These are phyloP conservation scores for Leccinum uliginosum DNA, from an alignment of 768 basidiomycete species.

Conservation along the genomic window DNA sequence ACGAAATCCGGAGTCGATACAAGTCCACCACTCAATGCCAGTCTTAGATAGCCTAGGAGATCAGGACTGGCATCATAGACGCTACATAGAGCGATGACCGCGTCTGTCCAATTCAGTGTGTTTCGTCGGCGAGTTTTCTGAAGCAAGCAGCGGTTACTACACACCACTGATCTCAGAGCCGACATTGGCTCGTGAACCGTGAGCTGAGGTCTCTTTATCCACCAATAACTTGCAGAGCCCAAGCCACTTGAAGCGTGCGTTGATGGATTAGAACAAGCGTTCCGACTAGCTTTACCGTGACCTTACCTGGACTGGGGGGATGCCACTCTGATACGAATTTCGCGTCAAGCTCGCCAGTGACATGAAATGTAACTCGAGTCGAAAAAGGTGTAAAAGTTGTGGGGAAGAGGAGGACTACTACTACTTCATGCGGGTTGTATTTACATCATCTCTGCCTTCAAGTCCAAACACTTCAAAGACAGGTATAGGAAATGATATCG, in stretches of 20 bases:
- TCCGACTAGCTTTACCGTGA: background rate
- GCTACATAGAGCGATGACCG: slow-evolving; percentile 62
- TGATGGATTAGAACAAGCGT: slow-evolving; percentile 2
- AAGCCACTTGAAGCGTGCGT: slow-evolving; percentile 51
- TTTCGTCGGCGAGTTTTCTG: slow-evolving; percentile 2
- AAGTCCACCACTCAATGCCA: slow-evolving; percentile 52
- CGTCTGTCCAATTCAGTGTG: slow-evolving; percentile 42
- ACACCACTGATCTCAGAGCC: slow-evolving; percentile 60
- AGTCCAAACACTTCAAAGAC: background rate
- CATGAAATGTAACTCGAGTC: slow-evolving; percentile 35
- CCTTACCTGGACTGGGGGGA: slow-evolving; percentile 60
- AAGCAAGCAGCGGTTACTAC: slow-evolving; percentile 8
- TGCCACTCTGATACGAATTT: slow-evolving; percentile 69
- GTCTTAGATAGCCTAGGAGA: slow-evolving; percentile 61
- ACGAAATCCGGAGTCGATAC: slow-evolving; percentile 59
- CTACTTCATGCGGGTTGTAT: background rate
- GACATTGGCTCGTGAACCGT: slow-evolving; percentile 32
- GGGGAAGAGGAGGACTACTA: background rate
- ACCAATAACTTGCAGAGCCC: slow-evolving; percentile 59
- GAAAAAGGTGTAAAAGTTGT: background rate
- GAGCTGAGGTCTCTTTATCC: slow-evolving; percentile 41
- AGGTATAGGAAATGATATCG: slow-evolving; percentile 5
- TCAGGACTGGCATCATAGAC: slow-evolving; percentile 67
- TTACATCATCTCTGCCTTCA: background rate
- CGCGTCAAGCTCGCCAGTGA: slow-evolving; percentile 65